A percentile compares a stretch with the other conserved stretches of the same genome.
phyloP scores from a whole-genome alignment of 306 rosid genomes.

The Citrullus mucosospermus region DNA sequence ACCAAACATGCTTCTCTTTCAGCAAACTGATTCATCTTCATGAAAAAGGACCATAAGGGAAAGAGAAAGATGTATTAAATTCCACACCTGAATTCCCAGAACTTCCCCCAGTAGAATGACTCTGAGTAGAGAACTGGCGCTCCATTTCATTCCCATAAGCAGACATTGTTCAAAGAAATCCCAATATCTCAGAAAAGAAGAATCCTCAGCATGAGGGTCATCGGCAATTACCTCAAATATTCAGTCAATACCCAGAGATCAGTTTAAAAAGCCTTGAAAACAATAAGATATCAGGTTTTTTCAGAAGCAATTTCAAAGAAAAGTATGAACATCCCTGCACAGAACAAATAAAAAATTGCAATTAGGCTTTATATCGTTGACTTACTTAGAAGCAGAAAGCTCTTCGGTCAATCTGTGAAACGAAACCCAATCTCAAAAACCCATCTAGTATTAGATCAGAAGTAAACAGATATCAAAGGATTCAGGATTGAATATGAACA shows the following conservation, averaged over 20 bases:
- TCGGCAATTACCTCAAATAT: slow-evolving; percentile 15
- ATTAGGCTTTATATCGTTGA: background rate
- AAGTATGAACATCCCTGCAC: background rate
- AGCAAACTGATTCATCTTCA: background rate
- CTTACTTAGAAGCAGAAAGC: background rate
- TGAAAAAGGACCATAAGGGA: background rate
- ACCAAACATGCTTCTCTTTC: background rate
- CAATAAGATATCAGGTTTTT: background rate
- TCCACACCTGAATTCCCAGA: slow-evolving; percentile 50
- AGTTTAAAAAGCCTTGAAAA: background rate
- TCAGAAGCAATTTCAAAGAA: slow-evolving; percentile 1
- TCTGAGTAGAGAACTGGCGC: slow-evolving; percentile 38
- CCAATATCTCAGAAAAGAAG: background rate
- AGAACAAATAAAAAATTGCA: background rate
- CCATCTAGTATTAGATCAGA: background rate
- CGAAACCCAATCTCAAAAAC: background rate
- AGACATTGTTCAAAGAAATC: slow-evolving; percentile 37
- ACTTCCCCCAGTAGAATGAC: slow-evolving; percentile 23
- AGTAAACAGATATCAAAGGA: background rate
- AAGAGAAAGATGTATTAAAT: background rate
- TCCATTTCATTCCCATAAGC: slow-evolving; percentile 55
- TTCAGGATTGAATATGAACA: background rate
- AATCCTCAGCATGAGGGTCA: slow-evolving; percentile 14
- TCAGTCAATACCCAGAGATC: background rate
- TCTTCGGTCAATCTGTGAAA: background rate